Evolutionary conservation across 306 rosid genomes (phyloP).

Genomic region (Quercus robur): DNA sequence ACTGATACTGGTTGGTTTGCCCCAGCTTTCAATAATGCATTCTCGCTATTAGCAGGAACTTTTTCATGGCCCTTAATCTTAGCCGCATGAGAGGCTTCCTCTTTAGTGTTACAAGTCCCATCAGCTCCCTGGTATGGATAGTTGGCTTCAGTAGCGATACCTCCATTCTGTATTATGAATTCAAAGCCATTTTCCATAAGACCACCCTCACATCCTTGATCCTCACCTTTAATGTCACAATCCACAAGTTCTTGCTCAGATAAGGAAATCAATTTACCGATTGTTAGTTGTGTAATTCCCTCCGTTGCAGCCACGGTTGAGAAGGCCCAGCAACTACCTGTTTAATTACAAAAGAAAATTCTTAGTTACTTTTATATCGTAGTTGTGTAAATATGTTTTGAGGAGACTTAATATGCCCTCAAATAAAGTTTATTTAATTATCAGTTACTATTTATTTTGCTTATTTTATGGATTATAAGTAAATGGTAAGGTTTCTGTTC

Average conservation of each 20-base stretch:
- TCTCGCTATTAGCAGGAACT: constrained; percentile 16
- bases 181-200: constrained; percentile 2
- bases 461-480: too few species aligned
- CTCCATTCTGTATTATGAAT: constrained; percentile 9
- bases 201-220: constrained; percentile 20
- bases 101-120: not conserved
- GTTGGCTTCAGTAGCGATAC: constrained; percentile 20
- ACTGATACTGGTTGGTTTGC: constrained; percentile 24
- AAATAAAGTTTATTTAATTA: too few species aligned
- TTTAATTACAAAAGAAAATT: not conserved
- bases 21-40: constrained; percentile 13
- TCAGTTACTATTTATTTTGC: too few species aligned
- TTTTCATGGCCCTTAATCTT: constrained; percentile 10
- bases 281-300: constrained; percentile 8
- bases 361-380: too few species aligned
- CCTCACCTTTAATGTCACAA: constrained; percentile 9
- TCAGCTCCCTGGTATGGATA: constrained; percentile 13
- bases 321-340: constrained; percentile 31
- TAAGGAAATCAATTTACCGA: constrained; percentile 16
- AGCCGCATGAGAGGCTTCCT: not conserved
- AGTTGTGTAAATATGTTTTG: too few species aligned
- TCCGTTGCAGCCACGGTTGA: constrained; percentile 18
- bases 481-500: too few species aligned
- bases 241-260: constrained; percentile 31
- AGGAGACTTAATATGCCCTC: too few species aligned